Base-by-base conservation (phyloP, 2,329 filamentous ascomycete species). In the Hirsutella minnesotensis region DNA sequence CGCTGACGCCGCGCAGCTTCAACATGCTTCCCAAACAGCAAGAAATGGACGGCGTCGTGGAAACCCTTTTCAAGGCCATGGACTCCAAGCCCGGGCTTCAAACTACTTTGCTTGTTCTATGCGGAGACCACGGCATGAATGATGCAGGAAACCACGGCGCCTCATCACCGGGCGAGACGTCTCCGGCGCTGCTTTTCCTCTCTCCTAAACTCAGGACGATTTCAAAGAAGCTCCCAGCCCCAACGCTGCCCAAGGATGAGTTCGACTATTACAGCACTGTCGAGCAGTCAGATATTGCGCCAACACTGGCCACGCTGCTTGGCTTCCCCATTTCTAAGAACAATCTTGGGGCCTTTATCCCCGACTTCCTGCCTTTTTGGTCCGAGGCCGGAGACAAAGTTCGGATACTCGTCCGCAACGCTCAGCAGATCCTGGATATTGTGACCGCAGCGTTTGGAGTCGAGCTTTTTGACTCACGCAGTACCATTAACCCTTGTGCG, bases 121-220 rank as follows among this genome's bases (percentile, higher is more conserved):
- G 83, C 44, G 92, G 92, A 44, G 94, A 98, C 54, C 92, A 98
- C 58, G 92, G 92, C n/a, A 98, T 98, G 92, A 98, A 96, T 53
- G 90, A 96, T 53, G 92, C 86, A 18, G 92, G 92, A 3, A 96
- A 96, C 52, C 92, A 98, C 58, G 92, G 92, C 24, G 92, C 90
- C 33, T 95, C 90, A 9, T 89, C 89, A 0, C 77, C 87, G 2
- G 90, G 92, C 36, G 92, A 98, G 66, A 96, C 92, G 2, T 95
- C 90, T 1, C 83, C 92, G 0, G 92, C 92, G 15, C 67, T 98
- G 9, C 75, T 95, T 18, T 96, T 98, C 59, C 77, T 94, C 49
- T 92, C 88, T 3, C 88, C 90, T 0, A 92, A 87, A 55, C 70
- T 95, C 36, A 77, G 74, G 53, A 57, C 64, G 1, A 65, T 88